These are phyloP conservation scores for Mycosphaerella sp. DNA, from an alignment of 2,329 filamentous ascomycete genomes.

Conservation along the genomic window DNA sequence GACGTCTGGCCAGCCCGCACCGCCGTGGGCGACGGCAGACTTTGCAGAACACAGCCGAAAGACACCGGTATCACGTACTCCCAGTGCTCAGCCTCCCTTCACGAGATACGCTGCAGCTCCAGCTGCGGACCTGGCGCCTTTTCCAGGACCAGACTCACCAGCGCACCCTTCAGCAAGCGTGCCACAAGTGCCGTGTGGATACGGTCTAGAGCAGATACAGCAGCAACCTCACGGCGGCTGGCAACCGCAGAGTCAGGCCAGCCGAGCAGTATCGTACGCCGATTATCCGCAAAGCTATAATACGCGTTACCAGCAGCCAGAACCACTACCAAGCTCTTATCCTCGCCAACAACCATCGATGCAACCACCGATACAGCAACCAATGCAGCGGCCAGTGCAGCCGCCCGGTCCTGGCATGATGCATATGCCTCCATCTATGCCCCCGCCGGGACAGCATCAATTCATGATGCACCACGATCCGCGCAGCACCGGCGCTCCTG, in stretches of 20 bases:
- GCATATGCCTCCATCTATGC: constrained; percentile 1
- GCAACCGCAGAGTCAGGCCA: constrained; percentile 2
- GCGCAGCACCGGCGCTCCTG: constrained; percentile 9
- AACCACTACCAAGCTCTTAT: constrained; percentile 1
- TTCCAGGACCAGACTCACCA: constrained; percentile 2
- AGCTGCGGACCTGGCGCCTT: constrained; percentile 14
- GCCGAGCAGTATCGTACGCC: constrained; percentile 9
- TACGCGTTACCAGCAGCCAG: constrained; percentile 1
- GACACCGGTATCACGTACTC: not conserved
- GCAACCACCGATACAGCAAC: not conserved
- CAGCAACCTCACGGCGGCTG: constrained; percentile 4
- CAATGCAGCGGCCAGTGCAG: not conserved
- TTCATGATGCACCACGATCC: constrained; percentile 10
- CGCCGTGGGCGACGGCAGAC: constrained; percentile 7
- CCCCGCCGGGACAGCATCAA: constrained; percentile 5
- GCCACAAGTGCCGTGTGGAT: constrained; percentile 4
- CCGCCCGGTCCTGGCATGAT: not conserved
- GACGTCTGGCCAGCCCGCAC: not conserved
- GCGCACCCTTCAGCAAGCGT: constrained; percentile 10
- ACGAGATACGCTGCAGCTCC: constrained; percentile 5
- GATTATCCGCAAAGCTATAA: constrained; percentile 2
- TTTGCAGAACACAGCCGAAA: constrained; percentile 4
- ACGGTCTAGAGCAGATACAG: constrained; percentile 1
- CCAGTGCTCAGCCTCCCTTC: constrained; percentile 3
- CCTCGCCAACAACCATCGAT: not conserved